phyloP scores from a whole-genome alignment of 1,284 basidiomycete species.

The Phellinidium pouzarii region DNA sequence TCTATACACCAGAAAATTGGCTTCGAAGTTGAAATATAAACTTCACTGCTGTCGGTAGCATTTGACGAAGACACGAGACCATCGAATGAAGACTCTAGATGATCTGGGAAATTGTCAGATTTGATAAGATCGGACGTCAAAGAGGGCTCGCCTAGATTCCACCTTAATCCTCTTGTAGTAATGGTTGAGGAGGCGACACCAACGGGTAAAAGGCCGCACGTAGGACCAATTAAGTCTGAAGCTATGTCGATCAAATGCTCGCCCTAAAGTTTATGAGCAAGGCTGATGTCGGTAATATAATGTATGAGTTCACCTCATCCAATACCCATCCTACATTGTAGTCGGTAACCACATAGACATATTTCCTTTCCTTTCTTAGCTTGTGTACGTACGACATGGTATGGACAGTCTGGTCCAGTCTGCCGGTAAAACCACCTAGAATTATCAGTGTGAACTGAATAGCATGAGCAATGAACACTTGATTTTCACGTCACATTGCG shows the following conservation, averaged over 20 bases:
- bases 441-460: constrained; percentile 66
- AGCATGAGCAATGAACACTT: not conserved
- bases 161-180: constrained; percentile 78
- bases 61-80: constrained; percentile 90
- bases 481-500: not conserved
- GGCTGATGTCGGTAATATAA: not conserved
- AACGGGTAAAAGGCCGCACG: constrained; percentile 90
- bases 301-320: constrained; percentile 47
- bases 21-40: constrained; percentile 70
- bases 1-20: constrained; percentile 90
- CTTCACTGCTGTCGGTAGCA: constrained; percentile 67
- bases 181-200: constrained; percentile 73
- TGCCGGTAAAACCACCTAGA: constrained; percentile 84
- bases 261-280: constrained; percentile 44
- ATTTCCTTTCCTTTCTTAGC: constrained; percentile 54
- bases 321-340: constrained; percentile 89
- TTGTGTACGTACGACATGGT: constrained; percentile 84
- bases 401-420: constrained; percentile 92
- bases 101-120: constrained; percentile 32
- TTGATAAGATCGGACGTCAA: constrained; percentile 1
- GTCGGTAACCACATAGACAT: constrained; percentile 76
- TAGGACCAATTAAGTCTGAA: constrained; percentile 70
- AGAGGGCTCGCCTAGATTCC: constrained; percentile 72
- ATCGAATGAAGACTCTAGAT: constrained; percentile 67
- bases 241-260: constrained; percentile 74